A percentile compares a stretch with the other conserved stretches of the same genome.
These are phyloP conservation scores for Boletus coccyginus DNA, from an alignment of 768 basidiomycete species.

Conservation along the genomic window DNA sequence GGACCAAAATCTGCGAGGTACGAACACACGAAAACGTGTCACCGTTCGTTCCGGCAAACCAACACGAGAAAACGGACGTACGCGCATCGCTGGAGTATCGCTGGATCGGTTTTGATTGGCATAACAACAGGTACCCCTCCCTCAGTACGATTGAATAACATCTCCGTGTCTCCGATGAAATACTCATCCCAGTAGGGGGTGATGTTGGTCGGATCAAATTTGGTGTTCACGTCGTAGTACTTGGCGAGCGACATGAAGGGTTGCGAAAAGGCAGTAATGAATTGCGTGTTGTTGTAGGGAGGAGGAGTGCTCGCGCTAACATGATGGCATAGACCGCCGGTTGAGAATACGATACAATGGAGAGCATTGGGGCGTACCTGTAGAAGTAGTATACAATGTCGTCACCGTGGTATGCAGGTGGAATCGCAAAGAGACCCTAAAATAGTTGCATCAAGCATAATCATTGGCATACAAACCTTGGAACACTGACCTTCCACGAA, in stretches of 20 bases:
- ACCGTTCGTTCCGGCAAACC: no score
- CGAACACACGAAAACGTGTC: not conserved
- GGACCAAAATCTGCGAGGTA: conserved; percentile 13
- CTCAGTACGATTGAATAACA: conserved; percentile 14
- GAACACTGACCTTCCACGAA: conserved; percentile 32
- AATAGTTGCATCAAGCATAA: not conserved
- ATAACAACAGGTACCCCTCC: not conserved
- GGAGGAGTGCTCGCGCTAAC: conserved; percentile 1
- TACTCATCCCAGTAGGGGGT: conserved; percentile 16
- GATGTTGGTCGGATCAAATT: conserved; percentile 14
- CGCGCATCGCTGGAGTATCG: no score
- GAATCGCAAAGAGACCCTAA: conserved; percentile 32
- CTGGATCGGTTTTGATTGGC: not conserved
- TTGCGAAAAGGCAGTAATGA: conserved; percentile 28
- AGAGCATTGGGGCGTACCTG: conserved; percentile 1
- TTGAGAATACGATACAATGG: not conserved
- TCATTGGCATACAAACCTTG: conserved; percentile 18
- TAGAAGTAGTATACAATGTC: conserved; percentile 43
- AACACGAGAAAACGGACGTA: no score
- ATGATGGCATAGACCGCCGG: not conserved
- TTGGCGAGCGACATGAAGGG: conserved; percentile 25
- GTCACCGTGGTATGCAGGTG: conserved; percentile 29
- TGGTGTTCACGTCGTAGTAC: conserved; percentile 22
- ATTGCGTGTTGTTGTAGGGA: conserved; percentile 26
- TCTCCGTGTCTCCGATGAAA: conserved; percentile 4